Evolutionary conservation across 495 filamentous ascomycete species (phyloP).

Genomic region (Hyaloscypha hepaticicola): DNA sequence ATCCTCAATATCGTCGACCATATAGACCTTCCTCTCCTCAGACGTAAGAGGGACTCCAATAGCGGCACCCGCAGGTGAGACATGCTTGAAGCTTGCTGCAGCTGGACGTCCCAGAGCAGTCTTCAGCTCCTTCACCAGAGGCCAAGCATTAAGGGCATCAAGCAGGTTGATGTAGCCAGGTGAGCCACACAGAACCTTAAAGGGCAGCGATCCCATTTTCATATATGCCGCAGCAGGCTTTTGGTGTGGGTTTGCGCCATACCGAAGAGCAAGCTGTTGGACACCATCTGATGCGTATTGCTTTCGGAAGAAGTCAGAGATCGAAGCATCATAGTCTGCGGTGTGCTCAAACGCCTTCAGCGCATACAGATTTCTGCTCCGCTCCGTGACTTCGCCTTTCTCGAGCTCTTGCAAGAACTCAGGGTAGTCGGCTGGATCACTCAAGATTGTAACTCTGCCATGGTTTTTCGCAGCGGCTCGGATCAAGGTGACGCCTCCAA

Average conservation of each 20-base stretch:
- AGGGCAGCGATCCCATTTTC: slow-evolving; percentile 72
- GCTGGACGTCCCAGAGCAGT: slow-evolving; percentile 82
- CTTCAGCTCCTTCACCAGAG: slow-evolving; percentile 94
- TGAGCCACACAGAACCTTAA: slow-evolving; percentile 90
- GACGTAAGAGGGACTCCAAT: slow-evolving; percentile 83
- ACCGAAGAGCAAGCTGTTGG: slow-evolving; percentile 83
- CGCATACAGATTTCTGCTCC: slow-evolving; percentile 80
- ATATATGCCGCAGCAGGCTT: slow-evolving; percentile 87
- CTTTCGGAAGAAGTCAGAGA: slow-evolving; percentile 96
- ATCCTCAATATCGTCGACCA: slow-evolving; percentile 92
- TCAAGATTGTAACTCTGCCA: slow-evolving; percentile 88
- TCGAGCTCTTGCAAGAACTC: slow-evolving; percentile 90
- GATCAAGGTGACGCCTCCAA: slow-evolving; percentile 94
- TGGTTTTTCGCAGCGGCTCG: slow-evolving; percentile 98
- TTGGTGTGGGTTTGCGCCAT: slow-evolving; percentile 96
- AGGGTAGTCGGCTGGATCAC: slow-evolving; percentile 88
- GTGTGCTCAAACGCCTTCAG: slow-evolving; percentile 98
- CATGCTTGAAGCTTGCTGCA: slow-evolving; percentile 98
- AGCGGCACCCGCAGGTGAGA: slow-evolving; percentile 93
- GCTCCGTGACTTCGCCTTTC: slow-evolving; percentile 79
- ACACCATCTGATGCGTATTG: slow-evolving; percentile 84
- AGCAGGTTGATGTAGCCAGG: slow-evolving; percentile 97
- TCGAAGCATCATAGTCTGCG: slow-evolving; percentile 93
- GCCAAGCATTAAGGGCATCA: slow-evolving; percentile 96
- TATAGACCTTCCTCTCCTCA: slow-evolving; percentile 92